Conservation (phyloP, 1,284 basidiomycete species). For the Amylostereum chailletii region DNA sequence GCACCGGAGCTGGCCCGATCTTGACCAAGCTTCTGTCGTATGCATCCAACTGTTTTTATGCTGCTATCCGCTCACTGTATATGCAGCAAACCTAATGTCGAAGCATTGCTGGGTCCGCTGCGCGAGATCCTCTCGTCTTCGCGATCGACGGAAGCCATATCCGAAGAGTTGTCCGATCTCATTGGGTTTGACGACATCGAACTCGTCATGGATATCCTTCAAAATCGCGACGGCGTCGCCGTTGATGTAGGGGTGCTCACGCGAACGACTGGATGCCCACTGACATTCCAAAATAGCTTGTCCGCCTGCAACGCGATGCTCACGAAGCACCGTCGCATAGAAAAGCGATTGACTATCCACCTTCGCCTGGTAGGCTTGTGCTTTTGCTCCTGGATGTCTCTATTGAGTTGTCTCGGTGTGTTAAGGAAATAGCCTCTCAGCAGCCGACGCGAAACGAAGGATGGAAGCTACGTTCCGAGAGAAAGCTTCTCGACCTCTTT, state of each 20-base stretch:
- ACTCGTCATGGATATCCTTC: slow-evolving; percentile 48
- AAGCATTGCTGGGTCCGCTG: slow-evolving; percentile 21
- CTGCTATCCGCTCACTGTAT: slow-evolving; percentile 8
- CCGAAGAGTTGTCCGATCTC: slow-evolving; percentile 72
- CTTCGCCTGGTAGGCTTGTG: too few relatives aligned
- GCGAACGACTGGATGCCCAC: too few relatives aligned
- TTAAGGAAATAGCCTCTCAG: slow-evolving; percentile 26
- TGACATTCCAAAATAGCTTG: too few relatives aligned
- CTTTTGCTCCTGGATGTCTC: too few relatives aligned
- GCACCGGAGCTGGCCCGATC: slow-evolving; percentile 6
- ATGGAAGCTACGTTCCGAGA: slow-evolving; percentile 58
- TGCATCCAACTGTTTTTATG: slow-evolving; percentile 13
- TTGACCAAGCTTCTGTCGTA: slow-evolving; percentile 24
- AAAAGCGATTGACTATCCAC: too few relatives aligned
- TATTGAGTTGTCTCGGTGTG: too few relatives aligned
- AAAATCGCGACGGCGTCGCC: slow-evolving; percentile 31
- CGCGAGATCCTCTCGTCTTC: slow-evolving; percentile 23
- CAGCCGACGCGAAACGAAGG: slow-evolving; percentile 50
- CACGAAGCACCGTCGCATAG: too few relatives aligned
- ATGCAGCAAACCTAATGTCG: slow-evolving; percentile 23
- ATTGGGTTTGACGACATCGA: slow-evolving; percentile 85
- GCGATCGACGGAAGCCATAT: slow-evolving; percentile 60
- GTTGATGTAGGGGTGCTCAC: slow-evolving; percentile 12
- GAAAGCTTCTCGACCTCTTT: slow-evolving; percentile 65
- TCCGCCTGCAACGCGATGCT: too few relatives aligned